phyloP scores from a whole-genome alignment of 805 yeast species.

The Suhomyces xylopsoci region DNA sequence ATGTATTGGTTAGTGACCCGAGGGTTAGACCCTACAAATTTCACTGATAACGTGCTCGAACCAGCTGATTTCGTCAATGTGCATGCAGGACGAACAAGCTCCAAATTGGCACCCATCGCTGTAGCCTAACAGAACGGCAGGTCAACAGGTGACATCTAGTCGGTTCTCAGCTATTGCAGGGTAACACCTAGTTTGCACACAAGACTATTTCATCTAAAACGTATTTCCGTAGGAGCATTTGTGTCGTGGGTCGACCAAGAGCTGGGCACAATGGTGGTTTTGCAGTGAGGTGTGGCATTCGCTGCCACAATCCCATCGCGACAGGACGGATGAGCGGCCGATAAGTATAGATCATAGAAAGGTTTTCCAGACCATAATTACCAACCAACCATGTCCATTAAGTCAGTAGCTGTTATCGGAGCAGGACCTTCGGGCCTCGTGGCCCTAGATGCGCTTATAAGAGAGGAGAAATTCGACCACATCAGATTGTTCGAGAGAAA shows the following conservation, averaged over 20 bases:
- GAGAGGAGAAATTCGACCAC: constrained; percentile 13
- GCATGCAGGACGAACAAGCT: neutral
- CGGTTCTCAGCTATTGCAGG: neutral
- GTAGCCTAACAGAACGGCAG: neutral
- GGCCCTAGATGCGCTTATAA: constrained; percentile 16
- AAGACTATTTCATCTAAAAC: neutral
- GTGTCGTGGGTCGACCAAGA: neutral
- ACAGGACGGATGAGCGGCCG: neutral
- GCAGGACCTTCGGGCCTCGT: constrained; percentile 26
- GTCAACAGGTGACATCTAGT: neutral
- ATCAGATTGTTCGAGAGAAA: constrained; percentile 20
- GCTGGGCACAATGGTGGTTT: neutral
- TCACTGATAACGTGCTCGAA: neutral
- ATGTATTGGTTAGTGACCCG: neutral
- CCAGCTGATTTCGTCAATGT: neutral
- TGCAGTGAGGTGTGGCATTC: neutral
- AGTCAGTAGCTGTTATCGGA: constrained; percentile 21
- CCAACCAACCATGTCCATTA: neutral
- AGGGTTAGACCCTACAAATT: neutral
- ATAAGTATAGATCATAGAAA: neutral
- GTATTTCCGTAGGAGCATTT: neutral
- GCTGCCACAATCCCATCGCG: neutral
- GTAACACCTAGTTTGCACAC: neutral
- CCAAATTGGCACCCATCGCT: neutral
- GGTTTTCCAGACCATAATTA: neutral